A percentile compares a stretch with the other conserved stretches of the same genome.
Conservation (phyloP, 768 basidiomycete species). For the Hericium erinaceus region DNA sequence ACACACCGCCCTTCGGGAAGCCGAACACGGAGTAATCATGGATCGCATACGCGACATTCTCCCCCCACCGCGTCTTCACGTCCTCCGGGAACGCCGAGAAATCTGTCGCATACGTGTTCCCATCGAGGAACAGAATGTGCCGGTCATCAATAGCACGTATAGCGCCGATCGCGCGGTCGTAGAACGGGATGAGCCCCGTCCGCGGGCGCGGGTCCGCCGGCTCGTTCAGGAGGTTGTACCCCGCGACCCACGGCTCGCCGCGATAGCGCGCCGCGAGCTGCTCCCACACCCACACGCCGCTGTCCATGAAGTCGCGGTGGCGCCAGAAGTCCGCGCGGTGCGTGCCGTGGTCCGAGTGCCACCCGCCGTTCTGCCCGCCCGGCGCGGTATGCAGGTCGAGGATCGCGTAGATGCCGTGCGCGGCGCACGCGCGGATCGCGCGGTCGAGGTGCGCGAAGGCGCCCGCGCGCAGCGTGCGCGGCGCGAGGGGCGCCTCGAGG, state of each 20-base stretch:
- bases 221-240: constrained; percentile 39
- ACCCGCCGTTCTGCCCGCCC: constrained; percentile 21
- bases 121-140: constrained; percentile 36
- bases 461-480: constrained; percentile 26
- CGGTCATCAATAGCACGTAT: constrained; percentile 31
- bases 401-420: constrained; percentile 31
- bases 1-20: constrained; percentile 25
- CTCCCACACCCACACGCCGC: constrained; percentile 31
- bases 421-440: constrained; percentile 31
- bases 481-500: constrained; percentile 30
- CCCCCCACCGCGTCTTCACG: constrained; percentile 20
- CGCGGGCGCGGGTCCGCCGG: constrained; percentile 28
- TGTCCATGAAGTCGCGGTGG: constrained; percentile 34
- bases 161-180: constrained; percentile 30
- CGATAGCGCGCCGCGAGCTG: constrained; percentile 32
- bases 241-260: constrained; percentile 36
- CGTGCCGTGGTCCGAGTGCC: constrained; percentile 27
- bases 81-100: constrained; percentile 22
- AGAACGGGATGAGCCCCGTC: constrained; percentile 26
- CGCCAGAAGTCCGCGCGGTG: constrained; percentile 26
- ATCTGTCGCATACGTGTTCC: constrained; percentile 31
- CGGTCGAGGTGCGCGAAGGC: constrained; percentile 34
- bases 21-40: constrained; percentile 32
- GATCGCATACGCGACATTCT: constrained; percentile 29
- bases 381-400: constrained; percentile 31